Percentiles rank a stretch among this genome's conserved stretches.
phyloP scores from a whole-genome alignment of 2,329 filamentous ascomycete genomes.

The Pestalotiopsis sp. region DNA sequence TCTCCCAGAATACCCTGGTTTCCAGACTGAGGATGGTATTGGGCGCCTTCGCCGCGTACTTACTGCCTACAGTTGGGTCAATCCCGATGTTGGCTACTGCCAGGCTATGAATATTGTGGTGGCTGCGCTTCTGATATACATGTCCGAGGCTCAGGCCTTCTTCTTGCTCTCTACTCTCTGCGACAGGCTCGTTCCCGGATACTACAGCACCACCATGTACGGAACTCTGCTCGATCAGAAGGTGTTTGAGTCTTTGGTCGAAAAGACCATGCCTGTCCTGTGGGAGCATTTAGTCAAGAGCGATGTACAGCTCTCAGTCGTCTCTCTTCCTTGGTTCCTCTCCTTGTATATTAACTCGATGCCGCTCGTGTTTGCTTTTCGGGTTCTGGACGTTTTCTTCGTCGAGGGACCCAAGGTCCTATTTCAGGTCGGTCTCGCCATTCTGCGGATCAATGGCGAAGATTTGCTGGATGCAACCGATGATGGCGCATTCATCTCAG shows the following conservation, averaged over 20 bases:
- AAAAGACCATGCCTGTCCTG: slow-evolving; percentile 96
- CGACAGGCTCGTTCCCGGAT: slow-evolving; percentile 90
- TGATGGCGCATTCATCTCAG: slow-evolving; percentile 94
- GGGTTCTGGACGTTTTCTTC: slow-evolving; percentile 97
- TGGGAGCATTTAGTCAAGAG: slow-evolving; percentile 98
- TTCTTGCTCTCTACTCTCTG: slow-evolving; percentile 90
- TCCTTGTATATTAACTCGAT: slow-evolving; percentile 99
- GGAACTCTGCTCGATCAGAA: slow-evolving; percentile 95
- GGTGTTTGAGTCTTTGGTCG: slow-evolving; percentile 97
- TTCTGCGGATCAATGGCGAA: slow-evolving; percentile 94
- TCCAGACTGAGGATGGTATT: slow-evolving; percentile 95
- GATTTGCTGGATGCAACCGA: slow-evolving; percentile 91
- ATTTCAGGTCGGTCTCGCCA: slow-evolving; percentile 96
- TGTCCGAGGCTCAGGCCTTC: slow-evolving; percentile 95
- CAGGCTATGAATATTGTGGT: slow-evolving; percentile 99
- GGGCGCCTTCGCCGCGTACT: slow-evolving; percentile 85
- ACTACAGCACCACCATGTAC: slow-evolving; percentile 99
- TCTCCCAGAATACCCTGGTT: slow-evolving; percentile 94
- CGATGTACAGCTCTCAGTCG: slow-evolving; percentile 95
- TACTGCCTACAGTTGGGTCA: slow-evolving; percentile 97
- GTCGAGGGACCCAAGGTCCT: slow-evolving; percentile 96
- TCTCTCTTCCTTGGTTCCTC: slow-evolving; percentile 96
- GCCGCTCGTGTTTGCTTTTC: slow-evolving; percentile 96
- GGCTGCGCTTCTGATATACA: slow-evolving; percentile 96
- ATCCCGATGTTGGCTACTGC: slow-evolving; percentile 95